Base-by-base conservation (phyloP, 768 basidiomycete genomes). In the Lentinula sp. region DNA sequence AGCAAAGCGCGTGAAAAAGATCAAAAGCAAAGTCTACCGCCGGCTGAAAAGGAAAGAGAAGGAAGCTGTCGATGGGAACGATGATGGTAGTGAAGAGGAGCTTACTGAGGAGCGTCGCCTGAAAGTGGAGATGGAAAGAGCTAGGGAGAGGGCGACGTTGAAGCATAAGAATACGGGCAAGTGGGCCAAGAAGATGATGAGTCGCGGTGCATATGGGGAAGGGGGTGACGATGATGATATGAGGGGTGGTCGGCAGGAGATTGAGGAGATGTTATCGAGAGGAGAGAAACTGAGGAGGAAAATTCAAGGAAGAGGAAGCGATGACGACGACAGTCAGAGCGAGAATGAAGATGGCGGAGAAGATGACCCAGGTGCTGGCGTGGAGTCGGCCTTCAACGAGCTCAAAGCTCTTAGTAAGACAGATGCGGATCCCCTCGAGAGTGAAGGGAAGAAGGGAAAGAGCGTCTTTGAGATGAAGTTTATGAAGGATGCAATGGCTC, bases 391-490 rank as follows among this genome's bases (percentile, higher is more conserved):
- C 1, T 93, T 94, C 65, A 86, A 95, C 43, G 92, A 95, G 74
- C 77, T 96, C 23, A 77, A 78, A 20, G 67, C 70, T 36, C 66
- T 91, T 48, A 78, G 83, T 20, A 69, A 70, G 9, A 74, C 63
- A 2, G 74, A 78, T 9, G 71, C 71, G 12, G 70, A 68, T 6
- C 64, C 61, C 50, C 59, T 56, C 16, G 64, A 61, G 6, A 60
- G 65, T 32, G 66, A 45, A 23, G 75, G 70, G 20, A 73, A 75
- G 68, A 83, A 82, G 66, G 73, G 78, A 53, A 90, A 88, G 73
- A 85, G 90, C 62, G 81, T 98, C 9, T 90, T 97, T 70, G 82
- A 85, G 64, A 98, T 98, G 97, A 98, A 97, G 75, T 99, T 98
- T 74, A 99, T 99, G 96, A 88, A 90, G 72, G 89, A 95, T 50